These are phyloP conservation scores for Candida xiaguanensis DNA, from an alignment of 805 yeast species.

Conservation along the genomic window DNA sequence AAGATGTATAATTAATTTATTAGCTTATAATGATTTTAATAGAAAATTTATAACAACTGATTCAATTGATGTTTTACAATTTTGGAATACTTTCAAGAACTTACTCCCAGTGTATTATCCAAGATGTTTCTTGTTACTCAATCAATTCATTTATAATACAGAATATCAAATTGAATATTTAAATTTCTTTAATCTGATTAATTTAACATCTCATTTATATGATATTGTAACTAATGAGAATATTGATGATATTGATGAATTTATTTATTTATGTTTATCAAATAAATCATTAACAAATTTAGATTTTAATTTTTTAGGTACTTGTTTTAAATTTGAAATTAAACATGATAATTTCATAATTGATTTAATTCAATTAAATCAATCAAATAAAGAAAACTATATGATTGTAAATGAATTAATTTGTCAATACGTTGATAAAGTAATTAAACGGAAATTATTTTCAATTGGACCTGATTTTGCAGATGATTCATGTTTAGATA, in stretches of 20 bases:
- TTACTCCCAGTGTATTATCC: background rate
- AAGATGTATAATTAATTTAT: slow-evolving; percentile 30
- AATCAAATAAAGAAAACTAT: background rate
- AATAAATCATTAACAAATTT: background rate
- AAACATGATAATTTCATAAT: background rate
- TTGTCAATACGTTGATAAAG: background rate
- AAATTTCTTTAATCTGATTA: slow-evolving; percentile 12
- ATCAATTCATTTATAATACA: slow-evolving; percentile 30
- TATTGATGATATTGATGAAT: background rate
- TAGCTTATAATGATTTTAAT: slow-evolving; percentile 32
- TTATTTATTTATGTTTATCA: slow-evolving; percentile 10
- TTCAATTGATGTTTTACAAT: slow-evolving; percentile 7
- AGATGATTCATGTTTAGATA: background rate
- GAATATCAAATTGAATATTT: slow-evolving; percentile 14
- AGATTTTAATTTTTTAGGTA: background rate
- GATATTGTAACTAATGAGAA: slow-evolving; percentile 1
- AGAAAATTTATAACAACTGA: slow-evolving; percentile 12
- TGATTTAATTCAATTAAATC: background rate
- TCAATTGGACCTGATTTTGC: slow-evolving; percentile 3
- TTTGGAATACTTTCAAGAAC: slow-evolving; percentile 17
- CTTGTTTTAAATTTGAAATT: background rate
- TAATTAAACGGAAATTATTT: slow-evolving; percentile 6
- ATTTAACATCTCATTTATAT: slow-evolving; percentile 5
- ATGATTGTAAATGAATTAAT: background rate
- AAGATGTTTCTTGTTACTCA: slow-evolving; percentile 21